Evolutionary conservation across 768 basidiomycete genomes (phyloP).

Genomic region (Galerina sulciceps): DNA sequence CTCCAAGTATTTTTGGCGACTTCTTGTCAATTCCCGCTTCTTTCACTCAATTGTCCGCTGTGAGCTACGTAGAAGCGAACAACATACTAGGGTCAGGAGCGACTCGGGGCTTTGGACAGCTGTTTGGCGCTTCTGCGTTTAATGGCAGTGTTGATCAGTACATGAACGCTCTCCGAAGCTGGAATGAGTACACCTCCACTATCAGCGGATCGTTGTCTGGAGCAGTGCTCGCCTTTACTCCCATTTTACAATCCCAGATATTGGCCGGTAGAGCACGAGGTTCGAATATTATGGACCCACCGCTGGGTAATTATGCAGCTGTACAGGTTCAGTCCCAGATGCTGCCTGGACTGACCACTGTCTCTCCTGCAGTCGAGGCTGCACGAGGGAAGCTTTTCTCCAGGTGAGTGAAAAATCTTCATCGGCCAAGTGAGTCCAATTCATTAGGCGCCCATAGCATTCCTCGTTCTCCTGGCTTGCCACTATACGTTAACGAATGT

Average conservation of each 20-base stretch:
- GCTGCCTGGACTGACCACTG: conserved; percentile 16
- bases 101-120: conserved; percentile 35
- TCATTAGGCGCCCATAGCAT: conserved; percentile 27
- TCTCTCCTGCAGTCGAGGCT: conserved; percentile 26
- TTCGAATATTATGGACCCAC: conserved; percentile 42
- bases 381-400: conserved; percentile 31
- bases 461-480: conserved; percentile 39
- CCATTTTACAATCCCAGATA: conserved; percentile 39
- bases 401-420: conserved; percentile 26
- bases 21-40: conserved; percentile 41
- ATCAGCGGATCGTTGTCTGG: conserved; percentile 26
- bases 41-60: conserved; percentile 27
- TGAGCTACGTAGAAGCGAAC: conserved; percentile 41
- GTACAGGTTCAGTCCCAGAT: conserved; percentile 37
- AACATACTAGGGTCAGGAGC: conserved; percentile 32
- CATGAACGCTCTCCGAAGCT: conserved; percentile 35
- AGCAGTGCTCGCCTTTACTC: conserved; percentile 40
- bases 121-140: conserved; percentile 43
- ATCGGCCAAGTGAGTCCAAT: neutral
- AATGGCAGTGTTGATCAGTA: conserved; percentile 31
- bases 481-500: conserved; percentile 45
- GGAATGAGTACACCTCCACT: conserved; percentile 29
- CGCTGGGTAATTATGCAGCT: conserved; percentile 36
- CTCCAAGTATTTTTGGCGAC: conserved; percentile 37
- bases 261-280: conserved; percentile 34